These are phyloP conservation scores for Fusarium duplospermum DNA, from an alignment of 2,329 filamentous ascomycete genomes.

Conservation along the genomic window DNA sequence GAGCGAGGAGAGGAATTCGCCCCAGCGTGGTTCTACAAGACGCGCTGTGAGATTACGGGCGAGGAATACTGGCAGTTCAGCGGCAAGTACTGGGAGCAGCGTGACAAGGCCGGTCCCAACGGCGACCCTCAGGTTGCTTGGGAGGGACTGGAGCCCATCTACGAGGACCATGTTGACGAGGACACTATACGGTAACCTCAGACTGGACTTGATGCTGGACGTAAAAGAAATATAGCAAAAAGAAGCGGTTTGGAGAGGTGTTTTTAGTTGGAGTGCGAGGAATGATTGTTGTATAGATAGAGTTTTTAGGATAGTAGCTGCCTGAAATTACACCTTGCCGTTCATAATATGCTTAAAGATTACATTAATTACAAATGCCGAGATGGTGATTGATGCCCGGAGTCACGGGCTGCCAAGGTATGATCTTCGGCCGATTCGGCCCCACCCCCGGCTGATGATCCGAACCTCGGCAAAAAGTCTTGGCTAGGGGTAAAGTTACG, in stretches of 20 bases:
- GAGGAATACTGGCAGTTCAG: constrained; percentile 93
- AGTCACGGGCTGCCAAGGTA: constrained; percentile 23
- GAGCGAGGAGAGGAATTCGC: constrained; percentile 81
- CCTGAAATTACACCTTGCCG: constrained; percentile 1
- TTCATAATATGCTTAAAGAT: background rate
- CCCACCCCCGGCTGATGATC: constrained; percentile 20
- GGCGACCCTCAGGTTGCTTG: constrained; percentile 67
- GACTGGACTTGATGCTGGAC: background rate
- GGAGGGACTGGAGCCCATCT: constrained; percentile 83
- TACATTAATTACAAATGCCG: background rate
- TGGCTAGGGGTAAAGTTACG: constrained; percentile 23
- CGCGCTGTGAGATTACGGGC: constrained; percentile 80
- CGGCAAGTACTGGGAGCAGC: constrained; percentile 86
- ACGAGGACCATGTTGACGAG: constrained; percentile 51
- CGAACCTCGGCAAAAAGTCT: constrained; percentile 39
- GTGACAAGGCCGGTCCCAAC: constrained; percentile 71
- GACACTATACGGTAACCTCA: constrained; percentile 23
- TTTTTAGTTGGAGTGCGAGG: background rate
- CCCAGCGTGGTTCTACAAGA: constrained; percentile 87
- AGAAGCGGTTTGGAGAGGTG: background rate
- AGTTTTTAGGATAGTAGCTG: constrained; percentile 13
- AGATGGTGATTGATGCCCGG: constrained; percentile 1
- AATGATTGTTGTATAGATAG: constrained; percentile 1
- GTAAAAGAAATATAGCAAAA: constrained; percentile 8
- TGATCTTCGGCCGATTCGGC: constrained; percentile 28